Evolutionary conservation across 2,329 filamentous ascomycete genomes (phyloP).

Genomic region (Tolypocladium tundrense): DNA sequence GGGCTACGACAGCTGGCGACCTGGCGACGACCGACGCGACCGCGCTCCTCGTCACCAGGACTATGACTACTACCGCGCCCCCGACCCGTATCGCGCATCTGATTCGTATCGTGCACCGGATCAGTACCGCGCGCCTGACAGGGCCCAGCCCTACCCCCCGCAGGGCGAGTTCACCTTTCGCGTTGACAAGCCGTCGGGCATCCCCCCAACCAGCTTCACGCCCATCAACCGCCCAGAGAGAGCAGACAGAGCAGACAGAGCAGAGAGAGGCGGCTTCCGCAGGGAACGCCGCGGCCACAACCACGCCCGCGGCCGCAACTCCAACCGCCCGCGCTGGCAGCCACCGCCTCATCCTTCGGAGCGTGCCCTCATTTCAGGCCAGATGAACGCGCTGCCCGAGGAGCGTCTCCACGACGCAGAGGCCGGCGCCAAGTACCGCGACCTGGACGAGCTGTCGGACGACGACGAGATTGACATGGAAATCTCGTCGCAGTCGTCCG

Average conservation of each 20-base stretch:
- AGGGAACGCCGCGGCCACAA: constrained; percentile 14
- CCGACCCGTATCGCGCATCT: neutral
- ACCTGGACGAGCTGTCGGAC: constrained; percentile 49
- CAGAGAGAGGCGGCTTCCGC: constrained; percentile 8
- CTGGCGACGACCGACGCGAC: constrained; percentile 13
- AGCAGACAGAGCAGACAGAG: neutral
- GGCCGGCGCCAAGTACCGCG: constrained; percentile 39
- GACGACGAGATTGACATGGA: constrained; percentile 57
- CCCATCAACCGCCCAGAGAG: constrained; percentile 7
- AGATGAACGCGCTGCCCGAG: constrained; percentile 29
- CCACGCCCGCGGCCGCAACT: constrained; percentile 9
- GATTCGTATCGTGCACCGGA: neutral
- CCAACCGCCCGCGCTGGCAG: constrained; percentile 22
- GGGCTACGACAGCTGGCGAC: constrained; percentile 18
- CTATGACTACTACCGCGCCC: constrained; percentile 10
- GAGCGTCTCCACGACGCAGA: constrained; percentile 35
- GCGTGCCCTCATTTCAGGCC: constrained; percentile 37
- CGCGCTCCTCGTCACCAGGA: constrained; percentile 7
- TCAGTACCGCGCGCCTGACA: constrained; percentile 9
- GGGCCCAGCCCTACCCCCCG: constrained; percentile 15
- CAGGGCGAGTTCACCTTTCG: constrained; percentile 47
- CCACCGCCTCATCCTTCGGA: constrained; percentile 33
- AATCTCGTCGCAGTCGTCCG: constrained; percentile 32
- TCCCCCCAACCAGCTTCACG: constrained; percentile 22
- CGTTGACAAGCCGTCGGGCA: constrained; percentile 38